Evolutionary conservation across 345 rosid genomes (phyloP).

Genomic region (Gossypium thurberi): DNA sequence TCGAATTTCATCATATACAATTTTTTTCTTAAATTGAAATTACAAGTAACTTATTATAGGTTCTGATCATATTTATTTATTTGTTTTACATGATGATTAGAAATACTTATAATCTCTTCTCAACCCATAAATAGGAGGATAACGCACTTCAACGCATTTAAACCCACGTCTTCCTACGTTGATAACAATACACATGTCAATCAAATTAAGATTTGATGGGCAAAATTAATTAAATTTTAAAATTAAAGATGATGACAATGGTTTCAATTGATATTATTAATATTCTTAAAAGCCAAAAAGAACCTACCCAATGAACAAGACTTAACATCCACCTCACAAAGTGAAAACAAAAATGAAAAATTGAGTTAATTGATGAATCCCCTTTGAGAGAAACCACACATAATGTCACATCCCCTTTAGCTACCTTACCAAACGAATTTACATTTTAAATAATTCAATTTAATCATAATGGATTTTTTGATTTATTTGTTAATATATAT

Average conservation of each 20-base stretch:
- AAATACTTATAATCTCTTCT: fast-evolving
- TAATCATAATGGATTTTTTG: background rate
- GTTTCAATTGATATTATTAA: background rate
- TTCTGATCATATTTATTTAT: no score
- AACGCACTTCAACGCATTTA: fast-evolving
- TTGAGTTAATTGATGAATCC: background rate
- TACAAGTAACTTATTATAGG: fast-evolving
- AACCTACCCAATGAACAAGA: background rate
- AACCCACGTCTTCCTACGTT: fast-evolving
- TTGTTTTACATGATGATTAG: no score
- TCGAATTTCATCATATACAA: no score
- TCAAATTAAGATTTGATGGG: fast-evolving
- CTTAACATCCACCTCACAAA: background rate
- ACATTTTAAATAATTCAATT: background rate
- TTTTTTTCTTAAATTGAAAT: no score
- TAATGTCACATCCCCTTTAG: background rate
- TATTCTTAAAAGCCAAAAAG: background rate
- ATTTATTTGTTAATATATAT: background rate
- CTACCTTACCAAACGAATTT: background rate
- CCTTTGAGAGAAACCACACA: background rate
- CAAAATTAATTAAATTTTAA: no score
- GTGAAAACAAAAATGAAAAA: background rate
- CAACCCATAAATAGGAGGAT: no score
- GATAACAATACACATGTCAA: fast-evolving
- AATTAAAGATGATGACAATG: no score